Conservation (phyloP, 805 yeast species). For the Candida vaughaniae region DNA sequence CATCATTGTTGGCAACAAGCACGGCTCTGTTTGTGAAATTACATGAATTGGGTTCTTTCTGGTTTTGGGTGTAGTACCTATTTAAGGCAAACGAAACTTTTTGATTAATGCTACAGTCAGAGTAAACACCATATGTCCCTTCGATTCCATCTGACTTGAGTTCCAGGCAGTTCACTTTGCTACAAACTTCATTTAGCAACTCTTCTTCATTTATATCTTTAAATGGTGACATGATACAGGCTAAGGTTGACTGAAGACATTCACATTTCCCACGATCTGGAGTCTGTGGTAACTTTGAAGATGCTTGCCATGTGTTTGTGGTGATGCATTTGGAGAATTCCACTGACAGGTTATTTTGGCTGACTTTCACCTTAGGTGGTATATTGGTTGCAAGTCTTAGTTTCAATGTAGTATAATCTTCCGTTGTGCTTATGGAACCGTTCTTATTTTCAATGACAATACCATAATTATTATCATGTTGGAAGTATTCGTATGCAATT, state of each 20-base stretch:
- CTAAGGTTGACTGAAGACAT: slow-evolving; percentile 39
- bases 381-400: slow-evolving; percentile 16
- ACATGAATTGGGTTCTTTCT: slow-evolving; percentile 19
- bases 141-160: slow-evolving; percentile 30
- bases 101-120: slow-evolving; percentile 39
- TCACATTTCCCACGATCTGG: slow-evolving; percentile 46
- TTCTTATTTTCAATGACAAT: slow-evolving; percentile 26
- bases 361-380: slow-evolving; percentile 19
- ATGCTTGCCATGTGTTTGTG: slow-evolving; percentile 18
- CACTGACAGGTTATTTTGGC: slow-evolving; percentile 5
- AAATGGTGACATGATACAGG: slow-evolving; percentile 35
- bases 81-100: slow-evolving; percentile 42
- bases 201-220: slow-evolving; percentile 18
- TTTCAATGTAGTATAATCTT: slow-evolving; percentile 31
- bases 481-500: slow-evolving; percentile 37
- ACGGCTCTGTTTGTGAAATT: slow-evolving; percentile 23
- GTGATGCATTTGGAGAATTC: neutral
- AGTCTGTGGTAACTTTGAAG: slow-evolving; percentile 32
- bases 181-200: slow-evolving; percentile 34
- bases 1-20: slow-evolving; percentile 15
- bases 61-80: slow-evolving; percentile 27
- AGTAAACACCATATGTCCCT: slow-evolving; percentile 43
- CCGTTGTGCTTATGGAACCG: slow-evolving; percentile 25
- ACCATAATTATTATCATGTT: slow-evolving; percentile 34
- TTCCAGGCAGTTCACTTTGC: slow-evolving; percentile 37